These are phyloP conservation scores for Cystofilobasidium macerans DNA, from an alignment of 768 basidiomycete species.

Conservation along the genomic window DNA sequence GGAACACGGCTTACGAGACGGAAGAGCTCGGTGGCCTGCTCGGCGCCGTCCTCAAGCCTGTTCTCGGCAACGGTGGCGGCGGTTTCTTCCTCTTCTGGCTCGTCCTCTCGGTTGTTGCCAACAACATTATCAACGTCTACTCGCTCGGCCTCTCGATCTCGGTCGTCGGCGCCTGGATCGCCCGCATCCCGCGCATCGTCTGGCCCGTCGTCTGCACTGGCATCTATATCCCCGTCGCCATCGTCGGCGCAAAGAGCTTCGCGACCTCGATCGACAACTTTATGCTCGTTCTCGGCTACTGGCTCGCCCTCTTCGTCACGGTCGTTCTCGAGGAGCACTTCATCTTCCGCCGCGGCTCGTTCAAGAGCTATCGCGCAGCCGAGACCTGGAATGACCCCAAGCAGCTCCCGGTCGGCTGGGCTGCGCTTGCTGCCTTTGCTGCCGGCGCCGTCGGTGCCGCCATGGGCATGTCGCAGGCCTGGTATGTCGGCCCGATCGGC, in stretches of 20 bases:
- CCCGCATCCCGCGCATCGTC: constrained; percentile 41
- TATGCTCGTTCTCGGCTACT: constrained; percentile 39
- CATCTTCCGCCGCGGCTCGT: constrained; percentile 43
- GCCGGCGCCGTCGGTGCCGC: constrained; percentile 42
- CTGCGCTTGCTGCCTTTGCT: constrained; percentile 38
- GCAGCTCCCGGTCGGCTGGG: constrained; percentile 40
- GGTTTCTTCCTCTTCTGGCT: constrained; percentile 45
- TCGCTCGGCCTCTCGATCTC: constrained; percentile 43
- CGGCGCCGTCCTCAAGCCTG: constrained; percentile 40
- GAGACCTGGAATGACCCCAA: constrained; percentile 36
- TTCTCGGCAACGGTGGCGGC: constrained; percentile 40
- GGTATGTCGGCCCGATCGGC: constrained; percentile 28
- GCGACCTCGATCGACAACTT: constrained; percentile 43
- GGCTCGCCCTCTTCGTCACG: constrained; percentile 46
- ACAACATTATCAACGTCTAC: constrained; percentile 44
- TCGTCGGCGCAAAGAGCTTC: constrained; percentile 45
- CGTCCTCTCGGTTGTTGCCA: constrained; percentile 44
- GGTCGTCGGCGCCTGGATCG: constrained; percentile 42
- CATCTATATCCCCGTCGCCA: constrained; percentile 44
- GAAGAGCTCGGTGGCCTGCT: constrained; percentile 46
- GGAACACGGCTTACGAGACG: constrained; percentile 34
- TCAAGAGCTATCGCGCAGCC: constrained; percentile 39
- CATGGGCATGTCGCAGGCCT: constrained; percentile 27
- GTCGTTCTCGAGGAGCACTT: constrained; percentile 48
- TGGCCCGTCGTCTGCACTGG: constrained; percentile 38